Evolutionary conservation across 176 grass and related monocot species (phyloP).

Genomic region (Oryza coarctata): DNA sequence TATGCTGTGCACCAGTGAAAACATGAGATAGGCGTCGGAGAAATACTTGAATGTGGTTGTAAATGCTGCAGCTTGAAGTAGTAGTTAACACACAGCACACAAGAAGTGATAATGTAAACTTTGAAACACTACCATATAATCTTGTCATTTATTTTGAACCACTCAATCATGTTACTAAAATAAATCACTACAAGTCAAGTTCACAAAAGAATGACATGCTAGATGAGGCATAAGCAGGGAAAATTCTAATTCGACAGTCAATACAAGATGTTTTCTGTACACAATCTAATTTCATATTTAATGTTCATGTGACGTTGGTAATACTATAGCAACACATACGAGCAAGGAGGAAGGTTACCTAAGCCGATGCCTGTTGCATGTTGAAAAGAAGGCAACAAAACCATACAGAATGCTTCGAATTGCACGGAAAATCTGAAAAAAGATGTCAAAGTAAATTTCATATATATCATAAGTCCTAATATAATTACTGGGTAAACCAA

Average conservation of each 20-base stretch:
- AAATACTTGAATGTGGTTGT: constrained; percentile 77
- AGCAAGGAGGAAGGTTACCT: constrained; percentile 49
- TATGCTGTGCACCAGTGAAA: constrained; percentile 17
- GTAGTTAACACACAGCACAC: constrained; percentile 13
- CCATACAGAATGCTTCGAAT: constrained; percentile 94
- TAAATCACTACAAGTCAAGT: constrained; percentile 2
- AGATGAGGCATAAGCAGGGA: background rate
- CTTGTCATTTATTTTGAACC: background rate
- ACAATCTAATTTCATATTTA: constrained; percentile 13
- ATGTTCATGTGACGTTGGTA: background rate
- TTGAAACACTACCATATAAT: background rate
- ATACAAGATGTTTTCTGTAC: background rate
- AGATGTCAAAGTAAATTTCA: constrained; percentile 29
- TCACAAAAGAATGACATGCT: background rate
- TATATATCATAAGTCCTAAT: background rate
- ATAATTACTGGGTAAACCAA: background rate
- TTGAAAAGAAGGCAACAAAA: constrained; percentile 88
- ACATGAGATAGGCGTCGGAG: constrained; percentile 41
- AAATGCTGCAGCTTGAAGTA: constrained; percentile 59
- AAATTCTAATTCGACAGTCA: background rate
- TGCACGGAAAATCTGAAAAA: constrained; percentile 79
- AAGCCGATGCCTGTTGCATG: constrained; percentile 93
- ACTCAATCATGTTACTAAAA: background rate
- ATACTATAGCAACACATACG: background rate
- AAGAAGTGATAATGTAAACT: background rate